Evolutionary conservation across 169 alveolate species (phyloP).

Genomic region (Babesia caballi): DNA sequence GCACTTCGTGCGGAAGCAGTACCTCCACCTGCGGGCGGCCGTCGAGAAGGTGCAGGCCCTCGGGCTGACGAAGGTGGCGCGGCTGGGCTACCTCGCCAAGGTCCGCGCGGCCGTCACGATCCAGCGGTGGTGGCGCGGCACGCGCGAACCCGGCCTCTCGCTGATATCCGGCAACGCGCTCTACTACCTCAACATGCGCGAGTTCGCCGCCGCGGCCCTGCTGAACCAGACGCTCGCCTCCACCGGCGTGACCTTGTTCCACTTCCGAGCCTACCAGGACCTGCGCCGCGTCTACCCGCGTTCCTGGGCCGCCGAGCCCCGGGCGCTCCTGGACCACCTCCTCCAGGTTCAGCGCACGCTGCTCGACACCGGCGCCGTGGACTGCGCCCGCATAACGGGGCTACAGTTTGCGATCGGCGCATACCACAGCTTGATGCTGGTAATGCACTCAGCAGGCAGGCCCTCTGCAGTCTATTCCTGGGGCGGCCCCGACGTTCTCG

Average conservation of each 20-base stretch:
- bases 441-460: constrained; percentile 3
- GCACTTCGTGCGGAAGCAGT: constrained; percentile 70
- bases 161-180: constrained; percentile 19
- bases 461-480: constrained; percentile 64
- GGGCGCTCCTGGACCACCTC: constrained; percentile 40
- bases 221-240: background rate
- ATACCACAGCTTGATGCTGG: constrained; percentile 46
- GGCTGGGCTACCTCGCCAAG: constrained; percentile 53
- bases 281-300: constrained; percentile 66
- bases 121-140: constrained; percentile 75
- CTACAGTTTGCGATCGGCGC: constrained; percentile 51
- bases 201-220: constrained; percentile 11
- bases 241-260: constrained; percentile 20
- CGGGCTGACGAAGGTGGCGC: constrained; percentile 65
- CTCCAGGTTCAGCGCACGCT: constrained; percentile 26
- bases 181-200: constrained; percentile 48
- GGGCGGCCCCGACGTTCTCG: constrained; percentile 60
- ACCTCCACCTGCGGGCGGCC: constrained; percentile 45
- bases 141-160: constrained; percentile 11
- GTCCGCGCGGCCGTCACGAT: constrained; percentile 58
- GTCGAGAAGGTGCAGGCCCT: constrained; percentile 69
- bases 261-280: constrained; percentile 49
- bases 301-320: constrained; percentile 75
- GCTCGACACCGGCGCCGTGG: constrained; percentile 8
- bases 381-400: background rate